phyloP scores from a whole-genome alignment of 371 early-diverging fungal genomes.

The Rhizopus stolonifer region DNA sequence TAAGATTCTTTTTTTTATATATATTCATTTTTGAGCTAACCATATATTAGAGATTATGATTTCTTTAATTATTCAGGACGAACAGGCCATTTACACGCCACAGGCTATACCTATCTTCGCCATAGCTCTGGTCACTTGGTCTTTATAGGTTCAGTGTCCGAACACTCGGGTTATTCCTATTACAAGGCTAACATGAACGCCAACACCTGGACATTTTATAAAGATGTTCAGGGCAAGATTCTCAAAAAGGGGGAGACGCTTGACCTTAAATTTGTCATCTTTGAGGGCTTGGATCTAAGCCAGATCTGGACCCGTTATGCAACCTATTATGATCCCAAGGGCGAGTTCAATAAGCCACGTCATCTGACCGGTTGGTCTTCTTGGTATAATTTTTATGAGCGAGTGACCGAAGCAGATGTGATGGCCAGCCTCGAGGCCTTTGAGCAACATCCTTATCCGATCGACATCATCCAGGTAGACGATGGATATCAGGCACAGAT shows the following conservation, averaged over 20 bases:
- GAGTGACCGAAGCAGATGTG: slow-evolving; percentile 51
- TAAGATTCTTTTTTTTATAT: too few species aligned
- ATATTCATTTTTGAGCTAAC: slow-evolving; percentile 4
- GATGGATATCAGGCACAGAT: slow-evolving; percentile 58
- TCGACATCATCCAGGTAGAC: slow-evolving; percentile 61
- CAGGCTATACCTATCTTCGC: slow-evolving; percentile 53
- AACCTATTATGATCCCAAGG: slow-evolving; percentile 33
- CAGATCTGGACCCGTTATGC: slow-evolving; percentile 53
- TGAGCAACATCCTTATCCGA: slow-evolving; percentile 43
- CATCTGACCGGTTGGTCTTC: slow-evolving; percentile 62
- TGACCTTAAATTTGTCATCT: slow-evolving; percentile 11
- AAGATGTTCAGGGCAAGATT: slow-evolving; percentile 46
- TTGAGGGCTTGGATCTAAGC: slow-evolving; percentile 20
- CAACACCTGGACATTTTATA: slow-evolving; percentile 40
- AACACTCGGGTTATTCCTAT: slow-evolving; percentile 55
- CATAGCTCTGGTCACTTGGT: slow-evolving; percentile 32
- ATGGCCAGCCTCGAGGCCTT: slow-evolving; percentile 43
- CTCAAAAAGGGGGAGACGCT: slow-evolving; percentile 23
- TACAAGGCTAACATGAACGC: slow-evolving; percentile 43
- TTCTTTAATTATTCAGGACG: slow-evolving; percentile 51
- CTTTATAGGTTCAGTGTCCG: slow-evolving; percentile 55
- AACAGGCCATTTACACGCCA: slow-evolving; percentile 54
- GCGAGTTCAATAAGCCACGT: slow-evolving; percentile 19
- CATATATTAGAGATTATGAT: slow-evolving; percentile 47
- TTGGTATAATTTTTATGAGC: slow-evolving; percentile 60